Percentiles rank a stretch among this genome's conserved stretches.
These are phyloP conservation scores for Chaetomium cochliodes DNA, from an alignment of 495 filamentous ascomycete genomes.

Conservation along the genomic window DNA sequence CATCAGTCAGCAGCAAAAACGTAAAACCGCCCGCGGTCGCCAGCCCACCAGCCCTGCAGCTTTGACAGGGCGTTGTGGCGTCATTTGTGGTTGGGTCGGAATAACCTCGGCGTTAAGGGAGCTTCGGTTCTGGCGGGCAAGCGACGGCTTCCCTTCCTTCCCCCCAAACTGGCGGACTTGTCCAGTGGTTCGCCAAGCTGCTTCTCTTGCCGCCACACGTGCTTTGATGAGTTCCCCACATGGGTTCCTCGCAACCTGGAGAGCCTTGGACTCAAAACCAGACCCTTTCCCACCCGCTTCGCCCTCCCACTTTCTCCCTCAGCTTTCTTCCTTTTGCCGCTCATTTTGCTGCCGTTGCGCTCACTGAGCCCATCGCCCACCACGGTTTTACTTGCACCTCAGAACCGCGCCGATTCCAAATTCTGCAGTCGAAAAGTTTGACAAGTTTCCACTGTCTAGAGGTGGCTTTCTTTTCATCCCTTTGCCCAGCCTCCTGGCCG, in stretches of 20 bases:
- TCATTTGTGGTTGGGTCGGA: slow-evolving; percentile 20
- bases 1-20: slow-evolving; percentile 6
- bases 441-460: neutral
- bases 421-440: neutral
- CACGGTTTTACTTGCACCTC: neutral
- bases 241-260: neutral
- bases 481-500: neutral
- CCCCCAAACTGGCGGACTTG: too few relatives aligned
- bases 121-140: neutral
- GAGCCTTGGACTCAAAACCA: slow-evolving; percentile 31
- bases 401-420: neutral
- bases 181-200: slow-evolving; percentile 9
- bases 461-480: neutral
- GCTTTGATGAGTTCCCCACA: slow-evolving; percentile 22
- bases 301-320: slow-evolving; percentile 21
- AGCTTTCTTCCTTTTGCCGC: slow-evolving; percentile 5
- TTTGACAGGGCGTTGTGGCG: neutral
- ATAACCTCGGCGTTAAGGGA: slow-evolving; percentile 13
- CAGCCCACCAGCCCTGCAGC: neutral
- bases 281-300: slow-evolving; percentile 25
- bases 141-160: too few relatives aligned
- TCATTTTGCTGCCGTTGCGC: slow-evolving; percentile 1
- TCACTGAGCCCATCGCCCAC: neutral
- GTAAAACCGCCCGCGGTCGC: neutral
- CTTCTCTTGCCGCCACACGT: slow-evolving; percentile 6